Evolutionary conservation across 345 rosid species (phyloP).

Genomic region (Bruguiera parviflora): DNA sequence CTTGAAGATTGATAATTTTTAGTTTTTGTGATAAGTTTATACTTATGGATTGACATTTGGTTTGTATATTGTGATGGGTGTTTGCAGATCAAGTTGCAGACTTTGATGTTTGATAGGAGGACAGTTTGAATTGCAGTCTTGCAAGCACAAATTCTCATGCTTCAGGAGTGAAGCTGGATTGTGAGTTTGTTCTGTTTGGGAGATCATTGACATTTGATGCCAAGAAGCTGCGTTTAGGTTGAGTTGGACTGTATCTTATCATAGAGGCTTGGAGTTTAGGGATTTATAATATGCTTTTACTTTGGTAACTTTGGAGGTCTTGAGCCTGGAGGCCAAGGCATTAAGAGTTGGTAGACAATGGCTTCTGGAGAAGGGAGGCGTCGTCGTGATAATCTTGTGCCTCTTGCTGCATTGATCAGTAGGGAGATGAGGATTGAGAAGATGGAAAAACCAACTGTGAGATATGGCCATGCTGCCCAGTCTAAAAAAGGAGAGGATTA

Average conservation of each 20-base stretch:
- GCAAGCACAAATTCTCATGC: conserved; percentile 9
- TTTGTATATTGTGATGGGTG: conserved; percentile 3
- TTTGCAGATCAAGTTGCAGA: conserved; percentile 39
- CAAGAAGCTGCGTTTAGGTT: conserved; percentile 4
- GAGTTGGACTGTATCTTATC: not conserved
- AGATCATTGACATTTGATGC: conserved; percentile 1
- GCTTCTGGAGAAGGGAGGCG: conserved; percentile 61
- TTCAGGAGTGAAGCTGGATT: conserved; percentile 7
- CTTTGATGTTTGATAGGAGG: conserved; percentile 9
- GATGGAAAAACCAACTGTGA: conserved; percentile 74
- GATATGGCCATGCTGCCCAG: conserved; percentile 70
- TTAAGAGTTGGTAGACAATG: conserved; percentile 32
- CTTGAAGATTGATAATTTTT: too few relatives aligned
- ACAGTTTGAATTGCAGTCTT: conserved; percentile 1
- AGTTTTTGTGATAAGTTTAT: too few relatives aligned
- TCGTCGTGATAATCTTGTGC: conserved; percentile 52
- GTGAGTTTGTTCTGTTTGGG: conserved; percentile 9
- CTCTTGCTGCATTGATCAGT: conserved; percentile 73
- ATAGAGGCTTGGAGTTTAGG: conserved; percentile 6
- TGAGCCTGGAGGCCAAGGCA: conserved; percentile 11
- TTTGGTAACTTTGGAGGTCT: conserved; percentile 25
- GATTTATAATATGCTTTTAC: conserved; percentile 16
- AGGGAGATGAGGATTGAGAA: conserved; percentile 65
- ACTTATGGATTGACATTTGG: too few relatives aligned
- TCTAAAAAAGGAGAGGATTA: conserved; percentile 90